Conservation (phyloP, 2,329 filamentous ascomycete genomes). For the Fusarium ambrosium region DNA sequence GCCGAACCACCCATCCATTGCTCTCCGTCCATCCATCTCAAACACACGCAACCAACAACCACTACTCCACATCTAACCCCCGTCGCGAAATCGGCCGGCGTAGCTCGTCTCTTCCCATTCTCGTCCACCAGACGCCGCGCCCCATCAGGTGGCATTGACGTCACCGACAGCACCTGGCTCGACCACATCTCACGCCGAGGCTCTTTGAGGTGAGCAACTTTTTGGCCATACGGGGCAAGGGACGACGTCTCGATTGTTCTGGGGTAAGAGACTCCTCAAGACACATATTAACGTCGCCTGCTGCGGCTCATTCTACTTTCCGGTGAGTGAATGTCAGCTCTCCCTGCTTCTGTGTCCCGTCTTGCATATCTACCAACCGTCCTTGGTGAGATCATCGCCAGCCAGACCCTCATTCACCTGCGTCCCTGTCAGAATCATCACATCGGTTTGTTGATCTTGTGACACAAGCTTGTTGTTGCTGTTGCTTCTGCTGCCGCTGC, state of each 20-base stretch:
- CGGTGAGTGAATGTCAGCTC: slow-evolving; percentile 37
- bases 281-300: slow-evolving; percentile 35
- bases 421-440: slow-evolving; percentile 11
- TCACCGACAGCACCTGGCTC: slow-evolving; percentile 34
- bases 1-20: slow-evolving; percentile 31
- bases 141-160: slow-evolving; percentile 49
- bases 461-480: slow-evolving; percentile 21
- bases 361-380: slow-evolving; percentile 23
- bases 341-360: slow-evolving; percentile 7
- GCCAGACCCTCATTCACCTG: slow-evolving; percentile 1
- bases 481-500: slow-evolving; percentile 4
- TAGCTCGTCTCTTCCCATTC: slow-evolving; percentile 27
- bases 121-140: slow-evolving; percentile 21
- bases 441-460: slow-evolving; percentile 23
- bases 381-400: slow-evolving; percentile 23
- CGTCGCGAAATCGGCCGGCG: slow-evolving; percentile 15
- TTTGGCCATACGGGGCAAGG: slow-evolving; percentile 30
- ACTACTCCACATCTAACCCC: slow-evolving; percentile 24
- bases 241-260: slow-evolving; percentile 21
- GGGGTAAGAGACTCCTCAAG: slow-evolving; percentile 26
- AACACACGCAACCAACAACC: slow-evolving; percentile 16
- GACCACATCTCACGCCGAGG: slow-evolving; percentile 21
- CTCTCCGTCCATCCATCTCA: slow-evolving; percentile 32
- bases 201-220: slow-evolving; percentile 19
- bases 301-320: slow-evolving; percentile 32